These are phyloP conservation scores for Hypoxylon fragiforme DNA, from an alignment of 495 filamentous ascomycete genomes.

Conservation along the genomic window DNA sequence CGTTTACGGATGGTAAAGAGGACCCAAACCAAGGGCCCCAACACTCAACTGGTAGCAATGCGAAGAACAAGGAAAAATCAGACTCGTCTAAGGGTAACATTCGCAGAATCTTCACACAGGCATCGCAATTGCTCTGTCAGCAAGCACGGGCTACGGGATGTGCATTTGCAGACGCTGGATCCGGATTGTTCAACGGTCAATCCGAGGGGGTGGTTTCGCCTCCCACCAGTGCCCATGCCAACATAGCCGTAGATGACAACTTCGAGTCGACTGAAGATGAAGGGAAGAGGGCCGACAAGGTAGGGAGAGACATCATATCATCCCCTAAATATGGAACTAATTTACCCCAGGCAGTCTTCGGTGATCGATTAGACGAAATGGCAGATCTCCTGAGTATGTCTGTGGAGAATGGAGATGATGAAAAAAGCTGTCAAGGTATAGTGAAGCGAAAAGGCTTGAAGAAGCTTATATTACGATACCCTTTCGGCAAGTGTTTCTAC, in stretches of 20 bases:
- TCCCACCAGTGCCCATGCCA: not conserved
- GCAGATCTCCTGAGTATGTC: slow-evolving; percentile 18
- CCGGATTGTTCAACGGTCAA: slow-evolving; percentile 16
- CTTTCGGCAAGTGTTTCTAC: slow-evolving; percentile 30
- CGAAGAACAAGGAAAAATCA: not conserved
- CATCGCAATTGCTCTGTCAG: slow-evolving; percentile 28
- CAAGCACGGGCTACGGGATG: slow-evolving; percentile 29
- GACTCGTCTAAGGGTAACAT: slow-evolving; percentile 15
- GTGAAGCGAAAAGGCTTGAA: slow-evolving; percentile 25
- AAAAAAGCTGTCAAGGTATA: slow-evolving; percentile 3
- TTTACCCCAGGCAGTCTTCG: not conserved
- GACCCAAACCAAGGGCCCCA: slow-evolving; percentile 1
- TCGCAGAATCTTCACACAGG: slow-evolving; percentile 26
- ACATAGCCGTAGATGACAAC: slow-evolving; percentile 1
- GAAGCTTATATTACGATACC: slow-evolving; percentile 25
- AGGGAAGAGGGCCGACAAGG: slow-evolving; percentile 1
- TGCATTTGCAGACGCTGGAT: slow-evolving; percentile 23
- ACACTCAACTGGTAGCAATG: slow-evolving; percentile 10
- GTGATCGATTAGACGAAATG: slow-evolving; percentile 24
- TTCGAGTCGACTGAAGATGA: slow-evolving; percentile 25
- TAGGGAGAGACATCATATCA: not conserved
- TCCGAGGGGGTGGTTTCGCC: slow-evolving; percentile 10
- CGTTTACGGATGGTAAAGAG: not conserved
- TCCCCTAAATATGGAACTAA: slow-evolving; percentile 1
- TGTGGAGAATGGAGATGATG: not conserved